These are phyloP conservation scores for Suhomyces maxii DNA, from an alignment of 1,139 yeast genomes.

Conservation along the genomic window DNA sequence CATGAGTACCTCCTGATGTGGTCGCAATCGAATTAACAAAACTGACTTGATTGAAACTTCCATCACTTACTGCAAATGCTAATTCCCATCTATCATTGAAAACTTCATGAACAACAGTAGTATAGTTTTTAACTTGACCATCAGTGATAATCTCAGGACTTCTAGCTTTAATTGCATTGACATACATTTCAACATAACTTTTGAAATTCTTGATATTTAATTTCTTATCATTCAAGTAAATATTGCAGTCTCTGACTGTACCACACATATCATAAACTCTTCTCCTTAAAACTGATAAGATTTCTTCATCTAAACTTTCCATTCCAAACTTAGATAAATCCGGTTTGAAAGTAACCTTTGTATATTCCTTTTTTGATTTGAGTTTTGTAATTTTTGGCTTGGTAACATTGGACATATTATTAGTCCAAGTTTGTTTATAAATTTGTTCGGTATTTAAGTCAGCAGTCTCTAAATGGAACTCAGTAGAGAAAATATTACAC, in stretches of 20 bases:
- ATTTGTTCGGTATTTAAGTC: constrained; percentile 62
- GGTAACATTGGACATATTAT: constrained; percentile 78
- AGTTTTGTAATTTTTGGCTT: constrained; percentile 70
- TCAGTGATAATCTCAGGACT: constrained; percentile 30
- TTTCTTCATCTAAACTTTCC: constrained; percentile 78
- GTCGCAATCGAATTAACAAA: constrained; percentile 98
- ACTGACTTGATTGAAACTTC: constrained; percentile 88
- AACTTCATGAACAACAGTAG: constrained; percentile 76
- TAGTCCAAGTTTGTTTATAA: constrained; percentile 81
- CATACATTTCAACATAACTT: constrained; percentile 85
- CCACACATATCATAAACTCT: constrained; percentile 97
- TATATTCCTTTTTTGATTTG: constrained; percentile 70
- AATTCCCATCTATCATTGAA: constrained; percentile 84
- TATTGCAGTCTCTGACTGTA: constrained; percentile 82
- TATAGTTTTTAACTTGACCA: constrained; percentile 33
- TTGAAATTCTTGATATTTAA: constrained; percentile 76
- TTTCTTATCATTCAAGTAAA: constrained; percentile 73
- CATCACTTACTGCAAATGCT: constrained; percentile 93
- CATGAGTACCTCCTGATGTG: constrained; percentile 96
- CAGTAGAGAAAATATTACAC: constrained; percentile 89
- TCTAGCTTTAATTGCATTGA: constrained; percentile 58
- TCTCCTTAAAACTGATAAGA: constrained; percentile 79
- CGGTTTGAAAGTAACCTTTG: constrained; percentile 87
- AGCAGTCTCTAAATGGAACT: constrained; percentile 87
- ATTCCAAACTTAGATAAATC: constrained; percentile 83